These are phyloP conservation scores for Umbilicaria muhlenbergii DNA, from an alignment of 495 filamentous ascomycete species.

Conservation along the genomic window DNA sequence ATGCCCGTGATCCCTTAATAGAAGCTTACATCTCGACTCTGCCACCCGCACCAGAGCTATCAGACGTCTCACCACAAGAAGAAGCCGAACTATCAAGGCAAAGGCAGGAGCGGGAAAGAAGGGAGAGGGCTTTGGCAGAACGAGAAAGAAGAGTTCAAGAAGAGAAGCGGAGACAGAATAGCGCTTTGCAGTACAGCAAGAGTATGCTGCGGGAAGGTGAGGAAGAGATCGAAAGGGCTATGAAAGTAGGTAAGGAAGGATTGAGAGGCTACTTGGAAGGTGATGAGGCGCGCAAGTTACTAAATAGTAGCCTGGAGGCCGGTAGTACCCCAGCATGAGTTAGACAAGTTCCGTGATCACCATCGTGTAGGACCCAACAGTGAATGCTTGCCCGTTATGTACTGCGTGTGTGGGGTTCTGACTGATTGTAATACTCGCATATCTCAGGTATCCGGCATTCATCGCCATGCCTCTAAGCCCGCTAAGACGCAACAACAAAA, in stretches of 20 bases:
- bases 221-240: slow-evolving; percentile 61
- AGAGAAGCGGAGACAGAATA: slow-evolving; percentile 52
- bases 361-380: too few species aligned
- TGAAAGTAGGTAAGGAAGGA: slow-evolving; percentile 60
- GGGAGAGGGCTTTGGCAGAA: slow-evolving; percentile 62
- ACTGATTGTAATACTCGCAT: neutral
- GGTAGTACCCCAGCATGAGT: too few species aligned
- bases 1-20: slow-evolving; percentile 55
- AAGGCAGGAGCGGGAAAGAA: slow-evolving; percentile 44
- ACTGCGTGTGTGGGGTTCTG: too few species aligned
- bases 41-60: slow-evolving; percentile 42
- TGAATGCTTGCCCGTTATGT: too few species aligned
- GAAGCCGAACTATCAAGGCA: slow-evolving; percentile 45
- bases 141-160: slow-evolving; percentile 58
- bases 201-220: slow-evolving; percentile 60
- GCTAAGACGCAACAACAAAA: neutral
- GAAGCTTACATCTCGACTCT: slow-evolving; percentile 63
- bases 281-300: neutral
- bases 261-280: slow-evolving; percentile 45
- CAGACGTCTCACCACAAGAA: slow-evolving; percentile 35
- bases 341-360: too few species aligned
- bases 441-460: neutral
- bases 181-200: slow-evolving; percentile 49
- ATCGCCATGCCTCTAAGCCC: neutral
- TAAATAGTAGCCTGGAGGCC: too few species aligned